phyloP scores from a whole-genome alignment of 2,329 filamentous ascomycete species.

The Verticillium alfalfae region DNA sequence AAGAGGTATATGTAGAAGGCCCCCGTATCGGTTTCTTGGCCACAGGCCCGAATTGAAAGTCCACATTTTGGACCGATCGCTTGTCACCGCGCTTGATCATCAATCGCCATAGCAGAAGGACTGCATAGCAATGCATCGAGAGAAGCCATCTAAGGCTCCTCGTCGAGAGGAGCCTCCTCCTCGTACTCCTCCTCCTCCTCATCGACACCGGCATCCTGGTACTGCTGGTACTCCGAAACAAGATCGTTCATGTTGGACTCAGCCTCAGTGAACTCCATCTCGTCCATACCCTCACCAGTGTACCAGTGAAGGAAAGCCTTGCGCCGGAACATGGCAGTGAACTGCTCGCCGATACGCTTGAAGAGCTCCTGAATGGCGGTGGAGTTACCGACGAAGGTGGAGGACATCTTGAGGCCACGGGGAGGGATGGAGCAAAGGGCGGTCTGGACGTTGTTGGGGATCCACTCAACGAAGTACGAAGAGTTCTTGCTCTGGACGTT shows the following conservation, averaged over 20 bases:
- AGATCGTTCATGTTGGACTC: slow-evolving; percentile 99
- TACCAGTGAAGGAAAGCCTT: slow-evolving; percentile 99
- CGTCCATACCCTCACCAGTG: slow-evolving; percentile 99
- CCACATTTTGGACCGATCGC: neutral
- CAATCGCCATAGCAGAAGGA: neutral
- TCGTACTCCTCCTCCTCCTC: slow-evolving; percentile 96
- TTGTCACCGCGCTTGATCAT: neutral
- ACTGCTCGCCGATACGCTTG: slow-evolving; percentile 99
- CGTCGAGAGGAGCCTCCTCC: slow-evolving; percentile 74
- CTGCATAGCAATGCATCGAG: neutral
- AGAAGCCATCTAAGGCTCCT: slow-evolving; percentile 47
- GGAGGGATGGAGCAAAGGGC: slow-evolving; percentile 98
- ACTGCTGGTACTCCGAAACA: slow-evolving; percentile 99
- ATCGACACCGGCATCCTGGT: slow-evolving; percentile 97
- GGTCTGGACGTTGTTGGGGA: slow-evolving; percentile 99
- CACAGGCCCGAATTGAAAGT: slow-evolving; percentile 18
- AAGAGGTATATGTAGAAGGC: slow-evolving; percentile 34
- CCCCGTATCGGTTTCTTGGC: slow-evolving; percentile 17
- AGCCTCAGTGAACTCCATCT: slow-evolving; percentile 99
- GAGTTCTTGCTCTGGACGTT: slow-evolving; percentile 99
- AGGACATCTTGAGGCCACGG: slow-evolving; percentile 97
- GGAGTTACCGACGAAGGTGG: slow-evolving; percentile 98
- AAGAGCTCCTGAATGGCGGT: slow-evolving; percentile 99
- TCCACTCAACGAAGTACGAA: slow-evolving; percentile 99
- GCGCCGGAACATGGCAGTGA: slow-evolving; percentile 99